Evolutionary conservation across 1,284 basidiomycete genomes (phyloP).

Genomic region (Psilocybe mexicana): DNA sequence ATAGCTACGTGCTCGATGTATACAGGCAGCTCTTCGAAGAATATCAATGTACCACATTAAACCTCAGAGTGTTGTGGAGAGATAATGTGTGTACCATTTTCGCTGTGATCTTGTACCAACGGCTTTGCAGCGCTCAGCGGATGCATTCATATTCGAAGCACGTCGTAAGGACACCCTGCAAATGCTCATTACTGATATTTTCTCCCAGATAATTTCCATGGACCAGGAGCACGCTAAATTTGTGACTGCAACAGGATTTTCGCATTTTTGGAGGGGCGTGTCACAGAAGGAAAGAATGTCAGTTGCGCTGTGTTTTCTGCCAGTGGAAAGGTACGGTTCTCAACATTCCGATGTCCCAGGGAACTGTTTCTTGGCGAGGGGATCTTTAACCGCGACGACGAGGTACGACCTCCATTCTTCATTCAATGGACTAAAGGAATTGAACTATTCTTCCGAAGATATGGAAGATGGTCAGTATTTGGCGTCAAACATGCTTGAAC

Average conservation of each 20-base stretch:
- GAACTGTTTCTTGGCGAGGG: constrained; percentile 69
- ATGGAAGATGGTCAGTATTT: constrained; percentile 50
- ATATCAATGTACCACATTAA: constrained; percentile 67
- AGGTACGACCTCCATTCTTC: constrained; percentile 39
- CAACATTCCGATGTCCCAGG: constrained; percentile 36
- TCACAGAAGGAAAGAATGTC: constrained; percentile 65
- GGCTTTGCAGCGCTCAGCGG: constrained; percentile 1
- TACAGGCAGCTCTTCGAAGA: constrained; percentile 67
- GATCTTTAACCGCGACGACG: constrained; percentile 74
- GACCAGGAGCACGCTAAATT: constrained; percentile 69
- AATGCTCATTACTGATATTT: constrained; percentile 10
- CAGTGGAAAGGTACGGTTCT: neutral
- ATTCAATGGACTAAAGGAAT: constrained; percentile 3
- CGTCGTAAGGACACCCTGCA: neutral
- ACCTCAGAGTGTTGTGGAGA: constrained; percentile 63
- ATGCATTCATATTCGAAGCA: neutral
- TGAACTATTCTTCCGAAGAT: constrained; percentile 24
- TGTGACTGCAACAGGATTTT: constrained; percentile 66
- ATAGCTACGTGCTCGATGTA: constrained; percentile 59
- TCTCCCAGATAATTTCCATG: constrained; percentile 63
- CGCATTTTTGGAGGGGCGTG: constrained; percentile 62
- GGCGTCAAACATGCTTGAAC: neutral
- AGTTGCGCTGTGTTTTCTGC: constrained; percentile 22
- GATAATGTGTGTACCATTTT: constrained; percentile 51
- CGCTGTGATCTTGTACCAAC: neutral